Evolutionary conservation across 2,329 filamentous ascomycete species (phyloP), one percentile per base, ranked within the genome.

Genomic region (Cryoendolithus antarcticus): DNA sequence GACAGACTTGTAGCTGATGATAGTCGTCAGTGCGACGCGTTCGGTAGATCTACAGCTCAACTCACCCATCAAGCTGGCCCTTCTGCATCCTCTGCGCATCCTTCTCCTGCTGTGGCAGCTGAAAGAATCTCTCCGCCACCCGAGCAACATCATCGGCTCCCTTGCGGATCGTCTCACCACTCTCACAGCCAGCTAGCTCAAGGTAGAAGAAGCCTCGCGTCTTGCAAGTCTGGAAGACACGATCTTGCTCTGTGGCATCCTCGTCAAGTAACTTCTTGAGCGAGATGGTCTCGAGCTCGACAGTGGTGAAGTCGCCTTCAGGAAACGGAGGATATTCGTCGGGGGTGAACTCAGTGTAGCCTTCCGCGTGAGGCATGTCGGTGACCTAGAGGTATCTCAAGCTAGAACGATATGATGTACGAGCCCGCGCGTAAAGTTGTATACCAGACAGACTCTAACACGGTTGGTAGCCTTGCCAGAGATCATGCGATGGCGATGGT

Each of bases 201-300:
- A 75, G 60, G 44, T 75, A 74, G 56, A 74, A 74, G 55, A 75
- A 74, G 2, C 71, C 71, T 4, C 73, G 57, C 8, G 67, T 60
- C 38, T 61, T 61, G 48, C 62, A 66, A 4, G 62, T 62, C 33
- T 60, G 44, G 49, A 62, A 64, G 27, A 63, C 59, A 10, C 56
- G 49, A 11, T 61, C 52, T 44, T 58, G 47, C 35, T 65, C 63
- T 15, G 46, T 48, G 8, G 37, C 3, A 37, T 66, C 57, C 9
- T 50, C 43, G 9, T 47, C 34, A n/a, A 63, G 52, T 4, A 68
- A 52, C 36, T 62, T 62, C 9, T 49, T 38, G 9, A 66, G 55
- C 1, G 62, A 65, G 24, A 67, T 61, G 35, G 56, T 58, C 33
- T 53, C 30, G 11, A 58, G 48, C 9, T 49, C 35, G 34, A 57